A percentile compares a stretch with the other conserved stretches of the same genome.
Conservation (phyloP, 2,329 filamentous ascomycete genomes). For the Coniochaeta pulveracea region DNA sequence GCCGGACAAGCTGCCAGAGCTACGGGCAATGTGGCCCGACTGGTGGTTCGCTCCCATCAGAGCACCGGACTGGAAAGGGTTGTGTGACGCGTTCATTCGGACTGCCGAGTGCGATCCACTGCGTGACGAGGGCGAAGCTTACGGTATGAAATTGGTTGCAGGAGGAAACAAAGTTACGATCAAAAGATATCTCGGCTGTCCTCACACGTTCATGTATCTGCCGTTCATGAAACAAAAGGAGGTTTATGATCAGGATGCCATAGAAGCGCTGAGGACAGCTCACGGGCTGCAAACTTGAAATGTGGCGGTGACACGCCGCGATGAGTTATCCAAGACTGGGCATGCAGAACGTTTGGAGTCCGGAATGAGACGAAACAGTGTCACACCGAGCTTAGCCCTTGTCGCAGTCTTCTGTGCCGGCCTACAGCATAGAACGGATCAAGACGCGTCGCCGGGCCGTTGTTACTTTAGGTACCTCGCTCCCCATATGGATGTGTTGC, state of each 20-base stretch:
- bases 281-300: slow-evolving; percentile 17
- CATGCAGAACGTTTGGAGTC: no score
- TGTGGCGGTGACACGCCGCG: no score
- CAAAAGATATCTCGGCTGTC: slow-evolving; percentile 24
- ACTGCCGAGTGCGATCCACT: slow-evolving; percentile 24
- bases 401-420: no score
- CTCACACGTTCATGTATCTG: slow-evolving; percentile 25
- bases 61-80: slow-evolving; percentile 17
- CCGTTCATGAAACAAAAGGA: slow-evolving; percentile 15
- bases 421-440: no score
- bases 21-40: slow-evolving; percentile 16
- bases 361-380: no score
- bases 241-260: slow-evolving; percentile 20
- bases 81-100: slow-evolving; percentile 21
- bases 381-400: no score
- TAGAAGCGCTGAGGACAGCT: slow-evolving; percentile 17
- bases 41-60: slow-evolving; percentile 23
- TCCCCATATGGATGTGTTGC: no score
- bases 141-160: slow-evolving; percentile 22
- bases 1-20: slow-evolving; percentile 13
- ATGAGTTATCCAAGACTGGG: no score
- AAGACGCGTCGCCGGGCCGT: no score
- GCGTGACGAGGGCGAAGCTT: slow-evolving; percentile 28
- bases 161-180: slow-evolving; percentile 23
- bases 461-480: no score